Evolutionary conservation across 306 rosid species (phyloP).

Genomic region (Vigna reflexopilosa): DNA sequence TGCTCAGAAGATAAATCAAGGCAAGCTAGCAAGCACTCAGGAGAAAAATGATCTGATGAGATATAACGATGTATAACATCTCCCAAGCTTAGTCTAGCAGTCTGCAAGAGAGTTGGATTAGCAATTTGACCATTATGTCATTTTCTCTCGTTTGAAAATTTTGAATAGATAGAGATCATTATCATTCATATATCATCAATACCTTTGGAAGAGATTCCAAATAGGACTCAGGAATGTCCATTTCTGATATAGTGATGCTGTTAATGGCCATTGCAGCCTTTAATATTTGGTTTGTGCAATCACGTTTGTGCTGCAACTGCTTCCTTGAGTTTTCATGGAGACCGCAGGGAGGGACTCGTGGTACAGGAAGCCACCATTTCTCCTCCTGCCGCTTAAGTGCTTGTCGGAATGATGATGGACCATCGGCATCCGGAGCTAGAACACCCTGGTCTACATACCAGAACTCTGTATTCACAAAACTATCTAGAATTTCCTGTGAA

Average conservation of each 20-base stretch:
- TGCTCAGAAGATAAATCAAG: constrained; percentile 93
- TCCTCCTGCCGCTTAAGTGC: constrained; percentile 89
- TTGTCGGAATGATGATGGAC: constrained; percentile 71
- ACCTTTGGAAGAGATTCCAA: constrained; percentile 94
- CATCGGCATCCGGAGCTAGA: constrained; percentile 69
- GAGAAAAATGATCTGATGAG: constrained; percentile 85
- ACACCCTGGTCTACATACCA: constrained; percentile 98
- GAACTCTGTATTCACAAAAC: constrained; percentile 76
- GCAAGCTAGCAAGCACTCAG: constrained; percentile 85
- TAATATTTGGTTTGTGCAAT: constrained; percentile 82
- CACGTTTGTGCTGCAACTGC: constrained; percentile 88
- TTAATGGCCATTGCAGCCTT: constrained; percentile 96
- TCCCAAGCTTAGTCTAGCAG: constrained; percentile 81
- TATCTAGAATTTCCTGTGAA: constrained; percentile 80
- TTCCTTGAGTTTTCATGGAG: constrained; percentile 74
- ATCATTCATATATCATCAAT: constrained; percentile 34
- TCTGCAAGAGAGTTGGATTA: constrained; percentile 62
- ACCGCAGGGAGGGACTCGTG: constrained; percentile 87
- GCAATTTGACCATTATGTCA: constrained; percentile 10
- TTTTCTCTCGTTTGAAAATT: background rate
- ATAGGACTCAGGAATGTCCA: constrained; percentile 86
- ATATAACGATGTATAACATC: constrained; percentile 90
- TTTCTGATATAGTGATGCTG: constrained; percentile 76
- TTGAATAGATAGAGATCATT: constrained; percentile 14
- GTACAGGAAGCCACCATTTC: constrained; percentile 99